Conservation (phyloP, 1,284 basidiomycete genomes). For the Abortiporus biennis region DNA sequence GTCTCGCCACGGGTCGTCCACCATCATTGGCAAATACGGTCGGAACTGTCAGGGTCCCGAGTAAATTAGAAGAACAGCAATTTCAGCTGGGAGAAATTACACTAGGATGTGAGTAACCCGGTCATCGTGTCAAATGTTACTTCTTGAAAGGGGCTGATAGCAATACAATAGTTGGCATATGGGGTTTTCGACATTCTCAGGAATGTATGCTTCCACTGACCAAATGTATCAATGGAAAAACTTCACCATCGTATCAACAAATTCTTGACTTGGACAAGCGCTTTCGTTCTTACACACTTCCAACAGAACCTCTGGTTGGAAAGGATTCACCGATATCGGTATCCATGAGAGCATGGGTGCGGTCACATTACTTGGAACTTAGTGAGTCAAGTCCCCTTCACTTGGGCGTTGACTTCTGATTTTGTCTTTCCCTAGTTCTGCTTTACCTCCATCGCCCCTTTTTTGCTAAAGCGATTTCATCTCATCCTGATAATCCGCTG, state of each 20-base stretch:
- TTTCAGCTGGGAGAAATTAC: constrained; percentile 37
- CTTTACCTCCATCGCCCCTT: constrained; percentile 26
- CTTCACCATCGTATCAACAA: constrained; percentile 36
- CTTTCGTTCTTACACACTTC: constrained; percentile 31
- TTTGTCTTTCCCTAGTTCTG: constrained; percentile 15
- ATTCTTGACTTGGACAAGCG: constrained; percentile 39
- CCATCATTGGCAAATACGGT: constrained; percentile 33
- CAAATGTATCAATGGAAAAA: constrained; percentile 32
- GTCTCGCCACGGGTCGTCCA: constrained; percentile 44
- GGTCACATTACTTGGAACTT: constrained; percentile 40
- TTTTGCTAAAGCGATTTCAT: constrained; percentile 26
- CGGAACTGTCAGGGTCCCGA: constrained; percentile 38
- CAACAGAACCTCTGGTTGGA: constrained; percentile 14
- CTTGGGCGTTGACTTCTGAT: not conserved
- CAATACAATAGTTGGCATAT: constrained; percentile 34
- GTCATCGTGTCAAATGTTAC: not conserved
- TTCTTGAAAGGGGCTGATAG: constrained; percentile 5
- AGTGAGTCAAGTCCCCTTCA: constrained; percentile 26
- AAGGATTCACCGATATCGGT: constrained; percentile 22
- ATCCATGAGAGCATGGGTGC: constrained; percentile 38
- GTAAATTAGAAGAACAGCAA: constrained; percentile 33
- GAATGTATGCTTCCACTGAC: constrained; percentile 40
- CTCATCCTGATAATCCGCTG: constrained; percentile 24
- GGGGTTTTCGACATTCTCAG: constrained; percentile 34
- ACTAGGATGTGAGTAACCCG: constrained; percentile 35